Percentiles rank a stretch among this genome's conserved stretches.
Conservation (phyloP, 495 filamentous ascomycete genomes). For the Opeltia flavorubescens region DNA sequence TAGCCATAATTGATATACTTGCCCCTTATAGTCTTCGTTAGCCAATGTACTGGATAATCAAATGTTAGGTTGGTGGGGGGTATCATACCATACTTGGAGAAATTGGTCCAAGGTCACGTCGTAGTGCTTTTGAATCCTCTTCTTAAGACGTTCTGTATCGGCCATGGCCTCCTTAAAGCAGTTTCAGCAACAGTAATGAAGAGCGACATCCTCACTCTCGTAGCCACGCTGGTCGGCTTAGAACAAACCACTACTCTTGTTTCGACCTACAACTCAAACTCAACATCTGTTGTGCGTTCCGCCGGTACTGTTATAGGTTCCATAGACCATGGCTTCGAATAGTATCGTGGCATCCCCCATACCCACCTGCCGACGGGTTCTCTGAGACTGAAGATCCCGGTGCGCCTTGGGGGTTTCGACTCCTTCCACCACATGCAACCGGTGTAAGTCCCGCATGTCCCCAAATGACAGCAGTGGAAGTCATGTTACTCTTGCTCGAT, state of each 20-base stretch:
- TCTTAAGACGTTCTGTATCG: too few relatives aligned
- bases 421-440: slow-evolving; percentile 37
- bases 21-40: too few relatives aligned
- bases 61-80: too few relatives aligned
- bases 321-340: slow-evolving; percentile 24
- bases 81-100: too few relatives aligned
- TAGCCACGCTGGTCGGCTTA: not conserved
- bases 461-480: slow-evolving; percentile 23
- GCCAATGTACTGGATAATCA: too few relatives aligned
- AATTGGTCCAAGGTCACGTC: too few relatives aligned
- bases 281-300: slow-evolving; percentile 31
- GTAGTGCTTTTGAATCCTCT: too few relatives aligned
- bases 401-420: slow-evolving; percentile 33
- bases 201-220: not conserved
- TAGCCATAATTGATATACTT: too few relatives aligned
- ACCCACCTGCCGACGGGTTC: slow-evolving; percentile 44
- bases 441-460: slow-evolving; percentile 37
- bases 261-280: slow-evolving; percentile 20
- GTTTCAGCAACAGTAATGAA: slow-evolving; percentile 33
- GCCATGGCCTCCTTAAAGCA: too few relatives aligned
- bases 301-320: slow-evolving; percentile 38
- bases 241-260: slow-evolving; percentile 17
- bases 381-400: slow-evolving; percentile 43
- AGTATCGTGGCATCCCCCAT: slow-evolving; percentile 52
- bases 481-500: slow-evolving; percentile 26